Evolutionary conservation across 208 protist genomes (phyloP), one percentile per base, ranked within the genome.

Genomic region (Naegleria lovaniensis): DNA sequence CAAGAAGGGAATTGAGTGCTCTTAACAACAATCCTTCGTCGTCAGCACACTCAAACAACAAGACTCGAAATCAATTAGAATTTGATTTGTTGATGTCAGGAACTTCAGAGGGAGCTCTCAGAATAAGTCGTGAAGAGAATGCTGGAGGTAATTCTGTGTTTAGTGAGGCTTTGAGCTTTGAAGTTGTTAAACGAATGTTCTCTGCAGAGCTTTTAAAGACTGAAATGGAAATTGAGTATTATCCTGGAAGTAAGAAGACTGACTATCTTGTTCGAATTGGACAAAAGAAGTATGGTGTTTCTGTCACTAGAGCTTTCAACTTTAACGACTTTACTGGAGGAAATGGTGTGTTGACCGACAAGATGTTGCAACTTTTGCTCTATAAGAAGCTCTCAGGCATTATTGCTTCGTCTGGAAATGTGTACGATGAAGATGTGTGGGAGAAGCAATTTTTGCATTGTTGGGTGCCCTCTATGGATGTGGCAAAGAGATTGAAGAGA

Each of bases 401-500:
- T 1, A 85, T 90, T 43, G 67, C 43, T 5, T 94, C 92, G 0
- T 89, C 83, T 0, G 43, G 91, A 52, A 85, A 79, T 7, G 85
- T 92, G 0, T 5, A 76, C 0, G 76, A 83, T 22, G 5, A 41
- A n/a, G 67, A 94, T 36, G 90, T 84, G 25, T 95, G 93, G 93
- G 90, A 95, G 33, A 93, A 93, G 40, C 94, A 95, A 92, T 91
- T 95, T 52, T 39, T 95, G 3, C 94, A 95, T 48, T 43, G 95
- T 90, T 95, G 51, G 75, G 86, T 90, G 0, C 88, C 89, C 0
- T 89, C 52, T 0, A 67, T 48, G 0, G 29, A 16, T n/a, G 59
- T 92, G 43, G 92, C 93, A 5, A 92, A 90, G 5, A 79, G 86
- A 0, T 51, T 95, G 5, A 55, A 90, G 3, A n/a, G 58, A 41